Base-by-base conservation (phyloP, 768 basidiomycete genomes). In the Lactarius sanguifluus region DNA sequence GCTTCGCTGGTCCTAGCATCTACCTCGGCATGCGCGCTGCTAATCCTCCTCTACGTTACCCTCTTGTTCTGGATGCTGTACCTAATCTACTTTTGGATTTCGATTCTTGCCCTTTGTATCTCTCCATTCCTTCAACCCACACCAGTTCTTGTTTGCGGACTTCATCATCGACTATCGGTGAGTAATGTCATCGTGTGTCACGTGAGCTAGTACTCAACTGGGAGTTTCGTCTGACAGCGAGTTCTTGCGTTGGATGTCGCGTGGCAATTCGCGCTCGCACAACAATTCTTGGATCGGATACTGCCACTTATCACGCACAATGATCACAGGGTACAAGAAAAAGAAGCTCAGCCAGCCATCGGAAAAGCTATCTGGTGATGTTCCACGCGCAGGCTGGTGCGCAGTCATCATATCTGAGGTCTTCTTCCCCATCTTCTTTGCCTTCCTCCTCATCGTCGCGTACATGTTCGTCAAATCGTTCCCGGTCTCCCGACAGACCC, bases 311-410 rank as follows among this genome's bases (percentile, higher is more conserved):
- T 94, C 94, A n/a, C 84, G 97, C 60, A 99, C 97, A 18, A 91
- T 94, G 86, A 96, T 99, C 75, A 99, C 97, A 20, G 97, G 97
- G n/a, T 99, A 95, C 86, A 98, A 98, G 85, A 93, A 92, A 82
- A 98, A 98, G 84, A 87, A 87, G 71, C 86, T 99, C 7, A 96
- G 97, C 25, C 91, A 94, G 74, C 97, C 97, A 2, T 98, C 96
- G 0, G 96, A 98, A 78, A 98, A 97, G 78, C 83, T 98, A 32
- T 96, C 96, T 6, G 91, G 91, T 61, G 97, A 98, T 75, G 90
- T 94, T 41, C 96, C 97, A 23, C 88, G 96, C 56, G 97, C 96
- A 12, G 85, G 86, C 45, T 96, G 94, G 94, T 88, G 91, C 58
- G 89, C 94, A 12, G 93, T 96, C 66, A 77, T 96, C 64, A 84